phyloP scores from a whole-genome alignment of 768 basidiomycete species.

The Pleurotus salmoneostramineus region DNA sequence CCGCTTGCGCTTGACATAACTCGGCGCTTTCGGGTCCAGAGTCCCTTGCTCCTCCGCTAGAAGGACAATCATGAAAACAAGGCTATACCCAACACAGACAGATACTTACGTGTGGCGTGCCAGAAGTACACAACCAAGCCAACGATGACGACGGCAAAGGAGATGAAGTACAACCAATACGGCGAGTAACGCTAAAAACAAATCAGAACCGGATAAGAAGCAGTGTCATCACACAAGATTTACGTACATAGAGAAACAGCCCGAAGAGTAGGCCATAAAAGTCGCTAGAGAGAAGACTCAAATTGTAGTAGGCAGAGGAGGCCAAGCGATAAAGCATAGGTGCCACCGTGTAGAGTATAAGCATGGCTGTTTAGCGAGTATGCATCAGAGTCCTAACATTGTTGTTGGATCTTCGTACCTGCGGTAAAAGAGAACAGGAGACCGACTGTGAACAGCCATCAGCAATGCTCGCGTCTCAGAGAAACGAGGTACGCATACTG shows the following conservation, averaged over 20 bases:
- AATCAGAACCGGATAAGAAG: neutral
- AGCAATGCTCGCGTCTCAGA: neutral
- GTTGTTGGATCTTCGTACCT: slow-evolving; percentile 18
- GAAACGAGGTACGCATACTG: slow-evolving; percentile 35
- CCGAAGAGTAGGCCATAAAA: slow-evolving; percentile 85
- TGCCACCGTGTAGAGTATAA: slow-evolving; percentile 81
- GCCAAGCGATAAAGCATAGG: slow-evolving; percentile 84
- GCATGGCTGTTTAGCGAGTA: slow-evolving; percentile 54
- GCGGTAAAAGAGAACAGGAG: slow-evolving; percentile 36
- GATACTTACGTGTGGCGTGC: slow-evolving; percentile 69
- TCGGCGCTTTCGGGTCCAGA: slow-evolving; percentile 53
- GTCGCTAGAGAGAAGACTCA: slow-evolving; percentile 83
- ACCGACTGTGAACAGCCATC: slow-evolving; percentile 29
- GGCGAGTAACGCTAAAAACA: slow-evolving; percentile 65
- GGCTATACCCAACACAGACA: neutral
- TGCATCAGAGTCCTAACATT: slow-evolving; percentile 6
- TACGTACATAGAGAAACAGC: slow-evolving; percentile 47
- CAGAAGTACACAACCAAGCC: slow-evolving; percentile 87
- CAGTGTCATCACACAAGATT: neutral
- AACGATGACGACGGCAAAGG: slow-evolving; percentile 64
- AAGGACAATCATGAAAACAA: neutral
- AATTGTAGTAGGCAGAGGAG: slow-evolving; percentile 82
- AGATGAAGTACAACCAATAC: slow-evolving; percentile 86
- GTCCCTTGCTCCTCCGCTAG: slow-evolving; percentile 74
- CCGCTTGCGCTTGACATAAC: slow-evolving; percentile 42